Percentiles rank a stretch among this genome's conserved stretches.
These are phyloP conservation scores for Protomyces inouyei DNA, from an alignment of 1,139 yeast genomes.

Conservation along the genomic window DNA sequence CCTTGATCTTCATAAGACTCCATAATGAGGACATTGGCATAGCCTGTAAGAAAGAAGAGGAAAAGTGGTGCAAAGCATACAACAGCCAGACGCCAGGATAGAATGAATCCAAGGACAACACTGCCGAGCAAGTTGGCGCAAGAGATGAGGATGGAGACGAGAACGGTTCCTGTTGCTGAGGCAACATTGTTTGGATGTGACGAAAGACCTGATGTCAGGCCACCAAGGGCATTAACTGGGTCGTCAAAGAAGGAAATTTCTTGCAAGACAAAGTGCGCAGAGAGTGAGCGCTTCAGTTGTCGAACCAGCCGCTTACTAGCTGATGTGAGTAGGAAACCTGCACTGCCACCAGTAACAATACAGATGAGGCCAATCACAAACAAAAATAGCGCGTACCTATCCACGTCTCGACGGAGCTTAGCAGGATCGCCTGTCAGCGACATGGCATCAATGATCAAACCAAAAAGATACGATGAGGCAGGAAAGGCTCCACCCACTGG, in stretches of 20 bases:
- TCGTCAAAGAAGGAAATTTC: slow-evolving; percentile 51
- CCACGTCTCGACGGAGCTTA: slow-evolving; percentile 35
- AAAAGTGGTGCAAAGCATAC: slow-evolving; percentile 56
- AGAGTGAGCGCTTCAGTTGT: slow-evolving; percentile 47
- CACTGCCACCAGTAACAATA: slow-evolving; percentile 37
- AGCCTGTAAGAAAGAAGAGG: slow-evolving; percentile 59
- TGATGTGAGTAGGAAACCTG: slow-evolving; percentile 38
- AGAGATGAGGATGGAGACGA: slow-evolving; percentile 28
- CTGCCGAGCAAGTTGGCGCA: slow-evolving; percentile 54
- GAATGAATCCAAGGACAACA: slow-evolving; percentile 65
- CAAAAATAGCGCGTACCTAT: slow-evolving; percentile 41
- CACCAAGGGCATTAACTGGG: slow-evolving; percentile 53
- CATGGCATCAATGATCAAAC: slow-evolving; percentile 2
- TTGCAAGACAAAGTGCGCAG: slow-evolving; percentile 50
- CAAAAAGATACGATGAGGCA: slow-evolving; percentile 10
- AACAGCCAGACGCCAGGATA: slow-evolving; percentile 61
- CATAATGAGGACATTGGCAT: slow-evolving; percentile 75
- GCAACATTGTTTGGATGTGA: slow-evolving; percentile 57
- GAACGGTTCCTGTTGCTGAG: slow-evolving; percentile 43
- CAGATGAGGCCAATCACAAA: slow-evolving; percentile 43
- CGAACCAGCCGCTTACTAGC: slow-evolving; percentile 47
- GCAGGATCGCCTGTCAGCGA: slow-evolving; percentile 11
- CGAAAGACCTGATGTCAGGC: slow-evolving; percentile 50
- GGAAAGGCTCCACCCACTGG: slow-evolving; percentile 24
- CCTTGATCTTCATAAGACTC: slow-evolving; percentile 58